Evolutionary conservation across 2,329 filamentous ascomycete genomes (phyloP).

Genomic region (Metarhizium guizhouense): DNA sequence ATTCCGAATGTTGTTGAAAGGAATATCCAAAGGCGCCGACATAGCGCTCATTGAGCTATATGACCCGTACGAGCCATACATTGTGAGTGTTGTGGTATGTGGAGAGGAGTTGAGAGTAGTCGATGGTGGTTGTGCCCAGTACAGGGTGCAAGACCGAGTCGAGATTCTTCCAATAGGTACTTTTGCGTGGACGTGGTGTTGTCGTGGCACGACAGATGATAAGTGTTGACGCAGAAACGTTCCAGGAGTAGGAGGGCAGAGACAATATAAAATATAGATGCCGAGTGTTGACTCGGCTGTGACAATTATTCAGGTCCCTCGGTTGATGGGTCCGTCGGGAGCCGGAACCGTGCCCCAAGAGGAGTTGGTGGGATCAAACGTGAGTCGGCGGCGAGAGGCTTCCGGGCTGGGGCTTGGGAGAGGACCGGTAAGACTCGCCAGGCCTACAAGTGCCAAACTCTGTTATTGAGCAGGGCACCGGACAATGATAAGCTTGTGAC

Average conservation of each 20-base stretch:
- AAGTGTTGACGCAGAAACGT: neutral
- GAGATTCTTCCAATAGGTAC: neutral
- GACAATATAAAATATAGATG: neutral
- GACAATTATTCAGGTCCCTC: slow-evolving; percentile 2
- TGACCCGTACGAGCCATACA: slow-evolving; percentile 42
- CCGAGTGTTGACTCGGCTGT: neutral
- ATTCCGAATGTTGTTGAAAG: slow-evolving; percentile 28
- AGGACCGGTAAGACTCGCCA: neutral
- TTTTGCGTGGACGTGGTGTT: neutral
- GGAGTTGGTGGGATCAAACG: neutral
- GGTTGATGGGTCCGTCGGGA: slow-evolving; percentile 6
- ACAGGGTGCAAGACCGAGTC: neutral
- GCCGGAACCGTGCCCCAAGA: slow-evolving; percentile 1
- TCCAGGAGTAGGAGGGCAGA: neutral
- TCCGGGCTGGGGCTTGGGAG: neutral
- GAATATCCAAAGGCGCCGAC: slow-evolving; percentile 38
- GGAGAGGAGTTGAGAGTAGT: neutral
- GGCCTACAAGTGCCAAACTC: neutral
- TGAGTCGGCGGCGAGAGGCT: neutral
- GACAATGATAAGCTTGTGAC: neutral
- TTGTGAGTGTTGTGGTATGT: slow-evolving; percentile 11
- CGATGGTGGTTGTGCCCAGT: neutral
- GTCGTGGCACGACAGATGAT: neutral
- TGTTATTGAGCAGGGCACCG: neutral
- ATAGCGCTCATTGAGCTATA: slow-evolving; percentile 39